A percentile compares a stretch with the other conserved stretches of the same genome.
These are phyloP conservation scores for Aspergillus quadricinctus DNA, from an alignment of 2,329 filamentous ascomycete genomes.

Conservation along the genomic window DNA sequence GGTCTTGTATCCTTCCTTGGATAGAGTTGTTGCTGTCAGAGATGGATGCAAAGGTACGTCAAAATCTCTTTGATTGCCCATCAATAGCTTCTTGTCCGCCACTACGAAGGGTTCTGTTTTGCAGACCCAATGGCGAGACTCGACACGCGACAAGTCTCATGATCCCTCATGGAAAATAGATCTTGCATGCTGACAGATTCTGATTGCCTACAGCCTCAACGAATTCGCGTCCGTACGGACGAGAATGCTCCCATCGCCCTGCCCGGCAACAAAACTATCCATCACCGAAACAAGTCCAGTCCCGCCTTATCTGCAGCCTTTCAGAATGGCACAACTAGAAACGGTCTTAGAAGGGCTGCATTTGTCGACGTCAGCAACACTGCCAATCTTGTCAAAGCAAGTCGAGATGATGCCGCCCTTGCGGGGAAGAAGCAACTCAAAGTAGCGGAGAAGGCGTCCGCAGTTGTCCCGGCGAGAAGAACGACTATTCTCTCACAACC, in stretches of 20 bases:
- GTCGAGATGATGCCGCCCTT: constrained; percentile 56
- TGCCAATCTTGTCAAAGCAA: constrained; percentile 33
- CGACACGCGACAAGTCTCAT: background rate
- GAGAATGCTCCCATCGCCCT: constrained; percentile 61
- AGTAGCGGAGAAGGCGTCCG: constrained; percentile 25
- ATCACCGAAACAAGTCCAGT: constrained; percentile 78
- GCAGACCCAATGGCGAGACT: background rate
- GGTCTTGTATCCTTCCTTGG: constrained; percentile 2
- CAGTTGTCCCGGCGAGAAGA: constrained; percentile 37
- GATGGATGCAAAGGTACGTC: constrained; percentile 48
- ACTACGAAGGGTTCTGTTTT: background rate
- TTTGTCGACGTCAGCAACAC: constrained; percentile 81
- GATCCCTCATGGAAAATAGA: too few species aligned
- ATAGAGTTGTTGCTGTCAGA: constrained; percentile 9
- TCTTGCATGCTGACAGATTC: background rate
- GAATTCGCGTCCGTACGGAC: constrained; percentile 61
- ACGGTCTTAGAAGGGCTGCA: constrained; percentile 67
- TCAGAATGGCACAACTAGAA: constrained; percentile 56
- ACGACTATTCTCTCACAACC: constrained; percentile 50
- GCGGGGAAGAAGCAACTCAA: constrained; percentile 43
- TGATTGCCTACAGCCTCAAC: constrained; percentile 58
- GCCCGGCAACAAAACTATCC: constrained; percentile 56
- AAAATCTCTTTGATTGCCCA: constrained; percentile 11
- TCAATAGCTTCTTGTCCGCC: background rate
- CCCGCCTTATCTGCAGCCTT: constrained; percentile 55